A percentile compares a stretch with the other conserved stretches of the same genome.
Conservation (phyloP, 2,329 filamentous ascomycete species). For the Aspergillus pseudoviridinutans region DNA sequence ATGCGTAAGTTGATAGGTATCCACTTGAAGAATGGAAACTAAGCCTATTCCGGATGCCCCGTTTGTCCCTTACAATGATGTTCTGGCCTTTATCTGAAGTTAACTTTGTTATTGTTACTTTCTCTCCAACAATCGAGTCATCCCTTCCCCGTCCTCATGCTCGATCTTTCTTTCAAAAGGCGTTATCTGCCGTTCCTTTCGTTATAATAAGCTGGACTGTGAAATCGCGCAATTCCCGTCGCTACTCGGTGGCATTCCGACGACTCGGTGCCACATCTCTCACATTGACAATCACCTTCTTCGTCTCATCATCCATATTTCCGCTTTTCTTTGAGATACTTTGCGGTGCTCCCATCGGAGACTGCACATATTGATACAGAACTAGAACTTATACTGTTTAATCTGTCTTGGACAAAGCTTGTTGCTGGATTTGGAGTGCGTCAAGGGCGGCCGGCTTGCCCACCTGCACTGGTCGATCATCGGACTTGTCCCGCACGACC, state of each 20-base stretch:
- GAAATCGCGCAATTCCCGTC: neutral
- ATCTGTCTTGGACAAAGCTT: neutral
- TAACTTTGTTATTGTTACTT: neutral
- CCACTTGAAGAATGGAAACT: neutral
- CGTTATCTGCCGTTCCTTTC: constrained; percentile 28
- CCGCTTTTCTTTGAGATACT: neutral
- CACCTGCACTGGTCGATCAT: neutral
- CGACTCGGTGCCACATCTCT: neutral
- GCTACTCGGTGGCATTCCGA: constrained; percentile 6
- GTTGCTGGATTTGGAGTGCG: neutral
- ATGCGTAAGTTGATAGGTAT: neutral
- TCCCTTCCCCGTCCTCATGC: neutral
- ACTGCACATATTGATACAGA: neutral
- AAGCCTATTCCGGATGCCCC: neutral
- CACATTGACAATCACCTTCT: neutral
- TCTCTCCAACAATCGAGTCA: neutral
- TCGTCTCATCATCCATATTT: neutral
- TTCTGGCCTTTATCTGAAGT: neutral
- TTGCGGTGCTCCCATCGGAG: neutral
- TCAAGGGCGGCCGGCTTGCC: neutral
- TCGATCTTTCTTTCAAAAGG: constrained; percentile 4
- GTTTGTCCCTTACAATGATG: too few species aligned
- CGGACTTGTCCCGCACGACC: neutral
- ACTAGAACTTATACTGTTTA: neutral
- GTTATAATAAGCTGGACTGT: constrained; percentile 12